phyloP scores from a whole-genome alignment of 495 filamentous ascomycete species.

The Beverwykella pulmonaria region DNA sequence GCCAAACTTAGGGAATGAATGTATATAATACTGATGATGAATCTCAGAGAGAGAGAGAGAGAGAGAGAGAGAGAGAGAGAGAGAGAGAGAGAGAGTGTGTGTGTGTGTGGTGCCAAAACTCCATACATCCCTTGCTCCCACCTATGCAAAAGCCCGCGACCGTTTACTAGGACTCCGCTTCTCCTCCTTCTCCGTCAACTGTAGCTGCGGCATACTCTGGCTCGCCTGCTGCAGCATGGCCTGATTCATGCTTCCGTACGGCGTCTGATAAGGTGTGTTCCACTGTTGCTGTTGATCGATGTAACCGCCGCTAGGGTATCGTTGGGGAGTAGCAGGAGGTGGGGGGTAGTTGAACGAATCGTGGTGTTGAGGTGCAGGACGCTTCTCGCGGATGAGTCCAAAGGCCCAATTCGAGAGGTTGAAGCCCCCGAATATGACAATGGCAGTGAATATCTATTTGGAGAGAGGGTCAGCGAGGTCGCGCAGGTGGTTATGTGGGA shows the following conservation, averaged over 20 bases:
- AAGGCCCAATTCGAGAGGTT: slow-evolving; percentile 62
- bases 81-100: too few species aligned
- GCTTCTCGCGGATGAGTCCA: slow-evolving; percentile 47
- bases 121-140: too few species aligned
- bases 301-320: slow-evolving; percentile 39
- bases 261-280: slow-evolving; percentile 11
- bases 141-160: not conserved
- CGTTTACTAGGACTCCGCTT: slow-evolving; percentile 12
- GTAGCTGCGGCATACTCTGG: slow-evolving; percentile 19
- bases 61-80: too few species aligned
- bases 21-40: too few species aligned
- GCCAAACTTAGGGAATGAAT: too few species aligned
- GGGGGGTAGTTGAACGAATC: slow-evolving; percentile 36
- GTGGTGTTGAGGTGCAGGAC: slow-evolving; percentile 10
- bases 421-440: slow-evolving; percentile 60
- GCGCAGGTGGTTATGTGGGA: not conserved
- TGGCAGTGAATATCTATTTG: slow-evolving; percentile 49
- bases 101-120: too few species aligned
- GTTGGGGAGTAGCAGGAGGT: slow-evolving; percentile 44
- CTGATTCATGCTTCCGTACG: slow-evolving; percentile 25
- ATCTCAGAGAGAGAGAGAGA: too few species aligned
- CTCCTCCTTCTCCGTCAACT: not conserved
- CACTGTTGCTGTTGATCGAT: slow-evolving; percentile 22
- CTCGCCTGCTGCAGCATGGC: slow-evolving; percentile 12
- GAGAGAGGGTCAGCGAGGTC: slow-evolving; percentile 45